Evolutionary conservation across 257 asterid genomes (phyloP).

Genomic region (Jacaranda copaia): DNA sequence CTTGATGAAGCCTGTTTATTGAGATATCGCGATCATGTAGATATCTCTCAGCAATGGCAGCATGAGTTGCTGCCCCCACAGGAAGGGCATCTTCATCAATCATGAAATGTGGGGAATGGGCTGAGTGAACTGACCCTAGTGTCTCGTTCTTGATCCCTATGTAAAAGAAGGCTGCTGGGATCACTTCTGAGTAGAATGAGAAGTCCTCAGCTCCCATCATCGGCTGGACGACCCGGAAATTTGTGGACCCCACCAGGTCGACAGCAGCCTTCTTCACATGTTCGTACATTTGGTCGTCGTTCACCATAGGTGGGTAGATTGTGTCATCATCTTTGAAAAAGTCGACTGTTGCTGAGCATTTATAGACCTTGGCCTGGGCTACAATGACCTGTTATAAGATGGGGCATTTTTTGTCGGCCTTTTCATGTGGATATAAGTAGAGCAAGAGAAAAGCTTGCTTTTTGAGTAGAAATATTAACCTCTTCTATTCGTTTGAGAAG

Average conservation of each 20-base stretch:
- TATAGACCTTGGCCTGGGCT: conserved; percentile 77
- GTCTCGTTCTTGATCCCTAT: conserved; percentile 79
- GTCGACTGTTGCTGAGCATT: conserved; percentile 80
- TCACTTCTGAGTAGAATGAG: conserved; percentile 78
- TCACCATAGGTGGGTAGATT: conserved; percentile 85
- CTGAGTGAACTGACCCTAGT: conserved; percentile 67
- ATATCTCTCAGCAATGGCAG: conserved; percentile 92
- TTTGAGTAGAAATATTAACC: conserved; percentile 47
- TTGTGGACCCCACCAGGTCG: conserved; percentile 59
- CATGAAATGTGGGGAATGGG: conserved; percentile 85
- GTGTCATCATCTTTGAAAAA: conserved; percentile 69
- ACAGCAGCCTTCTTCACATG: conserved; percentile 56
- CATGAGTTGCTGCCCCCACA: conserved; percentile 88
- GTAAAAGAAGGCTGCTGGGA: conserved; percentile 84
- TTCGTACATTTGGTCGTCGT: conserved; percentile 64
- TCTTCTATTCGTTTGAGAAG: conserved; percentile 79
- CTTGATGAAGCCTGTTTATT: conserved; percentile 20
- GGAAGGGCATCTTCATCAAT: conserved; percentile 87
- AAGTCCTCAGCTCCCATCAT: conserved; percentile 97
- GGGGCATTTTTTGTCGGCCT: neutral
- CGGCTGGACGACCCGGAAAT: conserved; percentile 64
- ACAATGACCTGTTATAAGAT: conserved; percentile 63
- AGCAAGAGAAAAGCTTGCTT: no score
- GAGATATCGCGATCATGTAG: conserved; percentile 46
- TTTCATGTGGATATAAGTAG: neutral